Evolutionary conservation across 2,329 filamentous ascomycete genomes (phyloP).

Genomic region (Botryotinia calthae): DNA sequence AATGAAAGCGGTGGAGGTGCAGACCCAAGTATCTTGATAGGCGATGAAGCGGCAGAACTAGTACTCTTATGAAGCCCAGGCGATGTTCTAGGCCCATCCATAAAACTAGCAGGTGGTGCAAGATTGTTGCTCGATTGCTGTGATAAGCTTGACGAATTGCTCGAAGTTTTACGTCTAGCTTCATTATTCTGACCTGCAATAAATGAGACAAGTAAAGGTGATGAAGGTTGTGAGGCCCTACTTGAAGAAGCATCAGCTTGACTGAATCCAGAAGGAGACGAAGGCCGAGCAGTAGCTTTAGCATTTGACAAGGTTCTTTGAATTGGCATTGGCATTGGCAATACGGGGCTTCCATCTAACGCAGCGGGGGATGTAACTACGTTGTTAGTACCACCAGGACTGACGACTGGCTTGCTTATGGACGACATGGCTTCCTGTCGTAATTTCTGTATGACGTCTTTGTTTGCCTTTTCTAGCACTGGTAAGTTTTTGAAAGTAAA

Average conservation of each 20-base stretch:
- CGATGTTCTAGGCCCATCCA: slow-evolving; percentile 67
- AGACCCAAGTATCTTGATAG: slow-evolving; percentile 53
- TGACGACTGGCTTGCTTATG: slow-evolving; percentile 50
- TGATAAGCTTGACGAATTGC: slow-evolving; percentile 79
- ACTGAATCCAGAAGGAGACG: slow-evolving; percentile 78
- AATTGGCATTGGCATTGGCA: slow-evolving; percentile 77
- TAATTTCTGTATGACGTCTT: slow-evolving; percentile 96
- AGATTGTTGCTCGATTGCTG: slow-evolving; percentile 70
- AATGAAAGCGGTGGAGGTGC: slow-evolving; percentile 49
- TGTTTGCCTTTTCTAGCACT: slow-evolving; percentile 96
- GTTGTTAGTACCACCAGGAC: slow-evolving; percentile 24
- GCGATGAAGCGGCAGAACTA: slow-evolving; percentile 52
- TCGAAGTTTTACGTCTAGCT: slow-evolving; percentile 82
- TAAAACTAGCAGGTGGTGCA: slow-evolving; percentile 62
- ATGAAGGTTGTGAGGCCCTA: slow-evolving; percentile 78
- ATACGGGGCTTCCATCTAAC: slow-evolving; percentile 79
- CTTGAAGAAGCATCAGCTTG: slow-evolving; percentile 85
- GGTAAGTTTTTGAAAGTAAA: slow-evolving; percentile 98
- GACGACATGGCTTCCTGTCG: slow-evolving; percentile 81
- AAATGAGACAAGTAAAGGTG: slow-evolving; percentile 94
- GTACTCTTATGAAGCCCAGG: slow-evolving; percentile 60
- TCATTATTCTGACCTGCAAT: slow-evolving; percentile 80
- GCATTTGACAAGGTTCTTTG: slow-evolving; percentile 81
- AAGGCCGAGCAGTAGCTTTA: slow-evolving; percentile 73
- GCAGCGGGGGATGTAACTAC: slow-evolving; percentile 57